Conservation (phyloP, 2,329 filamentous ascomycete species). For the Aspergillus quadricinctus region DNA sequence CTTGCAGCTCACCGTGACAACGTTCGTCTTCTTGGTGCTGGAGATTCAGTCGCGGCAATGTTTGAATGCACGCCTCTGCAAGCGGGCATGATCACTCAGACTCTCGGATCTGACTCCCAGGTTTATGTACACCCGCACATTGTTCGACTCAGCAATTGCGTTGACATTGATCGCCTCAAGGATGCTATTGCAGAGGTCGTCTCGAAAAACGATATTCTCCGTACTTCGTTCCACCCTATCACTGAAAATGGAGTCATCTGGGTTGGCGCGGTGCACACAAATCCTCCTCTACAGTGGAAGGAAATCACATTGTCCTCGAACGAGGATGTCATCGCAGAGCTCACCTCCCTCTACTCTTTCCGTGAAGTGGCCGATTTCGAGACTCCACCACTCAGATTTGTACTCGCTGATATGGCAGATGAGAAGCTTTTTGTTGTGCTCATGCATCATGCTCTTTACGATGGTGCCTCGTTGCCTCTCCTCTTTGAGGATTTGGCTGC, state of each 20-base stretch:
- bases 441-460: slow-evolving; percentile 78
- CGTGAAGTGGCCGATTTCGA: slow-evolving; percentile 17
- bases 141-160: slow-evolving; percentile 47
- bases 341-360: slow-evolving; percentile 12
- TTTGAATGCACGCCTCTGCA: slow-evolving; percentile 70
- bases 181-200: slow-evolving; percentile 55
- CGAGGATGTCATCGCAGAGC: slow-evolving; percentile 10
- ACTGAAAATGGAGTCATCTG: slow-evolving; percentile 18
- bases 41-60: slow-evolving; percentile 20
- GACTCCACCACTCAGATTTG: slow-evolving; percentile 28
- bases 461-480: slow-evolving; percentile 74
- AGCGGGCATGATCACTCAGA: slow-evolving; percentile 73
- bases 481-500: slow-evolving; percentile 63
- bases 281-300: slow-evolving; percentile 15
- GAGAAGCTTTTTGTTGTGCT: slow-evolving; percentile 53
- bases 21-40: slow-evolving; percentile 12
- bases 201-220: slow-evolving; percentile 56
- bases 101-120: slow-evolving; percentile 47
- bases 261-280: slow-evolving; percentile 25
- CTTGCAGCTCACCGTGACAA: slow-evolving; percentile 10
- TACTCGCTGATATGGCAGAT: slow-evolving; percentile 27
- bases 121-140: slow-evolving; percentile 73
- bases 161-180: slow-evolving; percentile 48
- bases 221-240: slow-evolving; percentile 49
- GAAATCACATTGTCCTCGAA: slow-evolving; percentile 16